A percentile compares a stretch with the other conserved stretches of the same genome.
Evolutionary conservation across 306 rosid species (phyloP).

Genomic region (Lupinus albus): DNA sequence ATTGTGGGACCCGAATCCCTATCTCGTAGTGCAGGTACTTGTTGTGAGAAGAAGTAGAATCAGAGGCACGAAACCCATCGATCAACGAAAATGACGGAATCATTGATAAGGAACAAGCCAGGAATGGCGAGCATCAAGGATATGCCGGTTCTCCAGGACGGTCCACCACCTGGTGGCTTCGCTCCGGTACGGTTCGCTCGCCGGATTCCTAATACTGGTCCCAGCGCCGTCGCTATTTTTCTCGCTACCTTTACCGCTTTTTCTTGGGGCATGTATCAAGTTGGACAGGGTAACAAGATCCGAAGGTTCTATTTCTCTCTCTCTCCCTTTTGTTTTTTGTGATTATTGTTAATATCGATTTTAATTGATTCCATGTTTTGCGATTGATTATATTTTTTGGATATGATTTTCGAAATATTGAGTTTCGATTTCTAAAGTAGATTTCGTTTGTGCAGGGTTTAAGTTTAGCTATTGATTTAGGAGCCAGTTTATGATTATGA

Average conservation of each 20-base stretch:
- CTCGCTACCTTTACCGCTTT: conserved; percentile 75
- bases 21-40: no score
- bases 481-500: no score
- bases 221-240: conserved; percentile 83
- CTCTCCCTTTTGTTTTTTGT: neutral
- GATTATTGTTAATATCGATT: no score
- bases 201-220: conserved; percentile 93
- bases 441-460: neutral
- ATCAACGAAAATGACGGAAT: conserved; percentile 78
- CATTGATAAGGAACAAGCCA: conserved; percentile 84
- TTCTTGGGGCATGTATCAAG: conserved; percentile 99
- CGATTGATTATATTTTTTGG: neutral
- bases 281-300: conserved; percentile 94
- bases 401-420: neutral
- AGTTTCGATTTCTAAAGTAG: neutral
- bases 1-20: no score
- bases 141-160: conserved; percentile 98
- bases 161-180: conserved; percentile 99
- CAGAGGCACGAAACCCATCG: neutral
- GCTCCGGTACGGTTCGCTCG: conserved; percentile 96
- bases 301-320: conserved; percentile 62
- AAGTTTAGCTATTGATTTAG: neutral
- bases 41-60: neutral
- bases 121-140: conserved; percentile 98
- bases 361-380: neutral